Conservation (phyloP, 805 yeast species). For the Suhomyces pyralidae region DNA sequence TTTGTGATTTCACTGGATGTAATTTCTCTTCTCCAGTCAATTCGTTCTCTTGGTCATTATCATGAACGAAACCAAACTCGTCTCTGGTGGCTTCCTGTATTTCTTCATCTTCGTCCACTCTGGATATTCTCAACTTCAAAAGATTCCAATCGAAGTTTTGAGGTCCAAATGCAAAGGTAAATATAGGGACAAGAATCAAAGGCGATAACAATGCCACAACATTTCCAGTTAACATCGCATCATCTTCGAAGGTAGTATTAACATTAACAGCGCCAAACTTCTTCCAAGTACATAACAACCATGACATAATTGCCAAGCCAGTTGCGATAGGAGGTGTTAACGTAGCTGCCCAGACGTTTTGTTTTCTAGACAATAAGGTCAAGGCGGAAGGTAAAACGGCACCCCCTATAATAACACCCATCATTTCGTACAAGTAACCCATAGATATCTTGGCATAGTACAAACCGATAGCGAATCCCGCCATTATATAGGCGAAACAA, state of each 20-base stretch:
- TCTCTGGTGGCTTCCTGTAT: slow-evolving; percentile 39
- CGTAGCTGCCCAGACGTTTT: slow-evolving; percentile 67
- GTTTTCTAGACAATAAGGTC: slow-evolving; percentile 61
- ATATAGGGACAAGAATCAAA: slow-evolving; percentile 57
- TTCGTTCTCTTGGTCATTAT: slow-evolving; percentile 5
- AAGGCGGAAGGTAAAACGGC: slow-evolving; percentile 78
- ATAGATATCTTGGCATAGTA: slow-evolving; percentile 78
- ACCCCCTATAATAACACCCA: slow-evolving; percentile 87
- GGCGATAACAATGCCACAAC: slow-evolving; percentile 80
- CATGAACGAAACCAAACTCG: slow-evolving; percentile 13
- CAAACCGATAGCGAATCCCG: slow-evolving; percentile 79
- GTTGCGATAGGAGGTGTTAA: slow-evolving; percentile 79
- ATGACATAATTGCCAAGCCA: slow-evolving; percentile 63
- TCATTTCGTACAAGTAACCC: slow-evolving; percentile 83
- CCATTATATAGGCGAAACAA: slow-evolving; percentile 58
- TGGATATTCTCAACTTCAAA: slow-evolving; percentile 50
- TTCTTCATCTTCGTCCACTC: slow-evolving; percentile 73
- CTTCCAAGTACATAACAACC: slow-evolving; percentile 39
- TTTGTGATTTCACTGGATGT: slow-evolving; percentile 35
- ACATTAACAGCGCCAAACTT: slow-evolving; percentile 32
- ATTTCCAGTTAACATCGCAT: slow-evolving; percentile 88
- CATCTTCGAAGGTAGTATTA: slow-evolving; percentile 68
- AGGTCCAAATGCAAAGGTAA: slow-evolving; percentile 62
- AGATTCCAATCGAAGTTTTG: slow-evolving; percentile 73
- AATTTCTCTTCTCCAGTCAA: slow-evolving; percentile 21